Base-by-base conservation (phyloP, 2,329 filamentous ascomycete genomes). In the Alternaria longipes region DNA sequence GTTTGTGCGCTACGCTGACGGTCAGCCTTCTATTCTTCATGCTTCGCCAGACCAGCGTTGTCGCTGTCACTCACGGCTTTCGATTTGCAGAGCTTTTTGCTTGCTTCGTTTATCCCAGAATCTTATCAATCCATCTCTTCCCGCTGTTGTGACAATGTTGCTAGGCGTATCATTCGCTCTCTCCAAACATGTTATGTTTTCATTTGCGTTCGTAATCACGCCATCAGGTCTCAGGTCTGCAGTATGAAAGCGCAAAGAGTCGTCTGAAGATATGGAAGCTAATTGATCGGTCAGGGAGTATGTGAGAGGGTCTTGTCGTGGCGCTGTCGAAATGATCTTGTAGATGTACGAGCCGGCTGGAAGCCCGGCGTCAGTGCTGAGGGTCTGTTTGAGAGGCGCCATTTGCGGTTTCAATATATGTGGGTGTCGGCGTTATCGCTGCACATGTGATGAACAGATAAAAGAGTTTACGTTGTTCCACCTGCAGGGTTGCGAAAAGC, bases 181-280 rank as follows among this genome's bases (percentile, higher is more conserved):
- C 54, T 85, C 84, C 30, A 92, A 80, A 63, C 86, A 87, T 14
- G 88, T 89, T 66, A 92, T 80, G 62, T 90, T 90, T 5, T 84
- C 83, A 65, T 91, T 88, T 32, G 83, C 81, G 9, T 85, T 86
- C 36, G 76, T 74, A 49, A 87, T 79, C 8, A 80, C 79, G 52
- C 81, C 81, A 26, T 84, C 67, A 3, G 86, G 84, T 0, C 86
- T 83, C 3, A 81, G 74, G 55, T 82, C 82, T 24, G 93, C 81
- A 24, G 82, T 84, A 1, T 93, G 85, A 18, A 92, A 79, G 28
- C 87, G 85, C 20, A 94, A 81, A n/a, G 83, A 84, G 77, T 92
- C 87, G 79, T 93, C 89, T 0, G 91, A 92, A 3, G 89, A 86
- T 58, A 91, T 90, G 16, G 87, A 84, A 2, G 86, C 87, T 41